Evolutionary conservation across 345 rosid genomes (phyloP), one percentile per base, ranked within the genome.

Genomic region (Anastatica hierochuntica): DNA sequence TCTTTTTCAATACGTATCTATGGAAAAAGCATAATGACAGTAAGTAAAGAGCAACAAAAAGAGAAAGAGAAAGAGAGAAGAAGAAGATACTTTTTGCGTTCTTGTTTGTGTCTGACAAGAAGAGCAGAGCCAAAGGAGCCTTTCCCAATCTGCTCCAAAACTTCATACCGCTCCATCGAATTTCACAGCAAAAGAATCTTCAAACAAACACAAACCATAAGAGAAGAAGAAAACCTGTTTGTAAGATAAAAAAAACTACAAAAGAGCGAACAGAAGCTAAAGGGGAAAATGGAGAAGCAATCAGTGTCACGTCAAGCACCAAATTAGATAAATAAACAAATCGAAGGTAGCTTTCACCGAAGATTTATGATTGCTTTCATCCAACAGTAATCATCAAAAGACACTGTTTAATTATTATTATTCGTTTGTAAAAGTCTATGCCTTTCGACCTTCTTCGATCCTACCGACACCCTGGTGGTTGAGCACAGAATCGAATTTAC

Each of bases 101-200:
- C 98, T 70, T 82, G 96, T 69, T 78, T 92, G 75, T 92, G 98
- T 77, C 84, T 77, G 47, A 92, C 96, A 34, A 92, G 96, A 77
- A 84, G 90, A 61, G 98, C 98, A 50, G 98, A 85, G 58, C 96
- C 96, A 60, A 92, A 88, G 26, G 95, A 92, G 5, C 98, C 95
- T 74, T 85, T 92, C 27, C 98, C 96, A 39, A 92, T 83, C 76
- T 84, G 95, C 77, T 85, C 94, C 14, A 92, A 70, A 49, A 88
- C 74, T 67, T 92, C 96, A 44, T 92, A 92, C 52, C 87, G 81
- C 71, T 92, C 98, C 98, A 92, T 88, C 0, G 14, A 23, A 43
- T 48, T 31, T 13, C 40, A 56, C 10, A 40, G 6, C 24, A 21
- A 5, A 21, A 21, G 24, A 43, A 16, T 33, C 53, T 45, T 54